A percentile compares a stretch with the other conserved stretches of the same genome.
Evolutionary conservation across 1,284 basidiomycete species (phyloP).

Genomic region (Ceratobasidium sp.): DNA sequence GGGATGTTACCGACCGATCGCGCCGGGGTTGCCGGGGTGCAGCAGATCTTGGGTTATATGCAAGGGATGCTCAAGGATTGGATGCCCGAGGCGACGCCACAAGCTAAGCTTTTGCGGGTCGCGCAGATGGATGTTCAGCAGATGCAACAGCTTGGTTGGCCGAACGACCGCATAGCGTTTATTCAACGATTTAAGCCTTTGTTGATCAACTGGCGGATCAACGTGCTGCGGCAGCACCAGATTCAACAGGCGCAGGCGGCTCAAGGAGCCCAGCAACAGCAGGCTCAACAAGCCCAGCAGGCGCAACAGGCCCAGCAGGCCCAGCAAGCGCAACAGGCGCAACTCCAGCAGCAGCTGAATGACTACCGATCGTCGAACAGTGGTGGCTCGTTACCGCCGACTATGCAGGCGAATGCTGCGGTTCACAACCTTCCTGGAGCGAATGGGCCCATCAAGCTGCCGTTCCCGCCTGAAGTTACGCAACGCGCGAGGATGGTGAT

Average conservation of each 20-base stretch:
- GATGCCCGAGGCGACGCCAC: slow-evolving; percentile 34
- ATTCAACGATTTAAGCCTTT: slow-evolving; percentile 21
- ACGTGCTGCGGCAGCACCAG: slow-evolving; percentile 22
- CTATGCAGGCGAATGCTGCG: slow-evolving; percentile 3
- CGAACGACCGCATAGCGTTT: slow-evolving; percentile 13
- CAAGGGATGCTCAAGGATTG: slow-evolving; percentile 38
- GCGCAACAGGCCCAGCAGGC: slow-evolving; percentile 7
- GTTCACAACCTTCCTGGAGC: slow-evolving; percentile 16
- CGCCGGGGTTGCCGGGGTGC: not conserved
- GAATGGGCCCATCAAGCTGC: slow-evolving; percentile 17
- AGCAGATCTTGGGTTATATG: slow-evolving; percentile 21
- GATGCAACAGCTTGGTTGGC: slow-evolving; percentile 40
- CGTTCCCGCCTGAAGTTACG: slow-evolving; percentile 21
- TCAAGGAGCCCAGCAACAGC: slow-evolving; percentile 2
- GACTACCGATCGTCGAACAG: slow-evolving; percentile 38
- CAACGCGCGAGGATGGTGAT: slow-evolving; percentile 35
- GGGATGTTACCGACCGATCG: slow-evolving; percentile 21
- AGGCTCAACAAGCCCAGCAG: not conserved
- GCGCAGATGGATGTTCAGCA: slow-evolving; percentile 25
- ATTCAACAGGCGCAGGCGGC: not conserved
- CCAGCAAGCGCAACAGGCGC: slow-evolving; percentile 7
- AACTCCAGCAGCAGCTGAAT: slow-evolving; percentile 18
- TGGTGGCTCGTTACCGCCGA: slow-evolving; percentile 34
- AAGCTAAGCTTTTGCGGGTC: slow-evolving; percentile 33
- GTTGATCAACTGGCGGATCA: slow-evolving; percentile 6